Evolutionary conservation across 2,329 filamentous ascomycete genomes (phyloP).

Genomic region (Trichoderma polysporum): DNA sequence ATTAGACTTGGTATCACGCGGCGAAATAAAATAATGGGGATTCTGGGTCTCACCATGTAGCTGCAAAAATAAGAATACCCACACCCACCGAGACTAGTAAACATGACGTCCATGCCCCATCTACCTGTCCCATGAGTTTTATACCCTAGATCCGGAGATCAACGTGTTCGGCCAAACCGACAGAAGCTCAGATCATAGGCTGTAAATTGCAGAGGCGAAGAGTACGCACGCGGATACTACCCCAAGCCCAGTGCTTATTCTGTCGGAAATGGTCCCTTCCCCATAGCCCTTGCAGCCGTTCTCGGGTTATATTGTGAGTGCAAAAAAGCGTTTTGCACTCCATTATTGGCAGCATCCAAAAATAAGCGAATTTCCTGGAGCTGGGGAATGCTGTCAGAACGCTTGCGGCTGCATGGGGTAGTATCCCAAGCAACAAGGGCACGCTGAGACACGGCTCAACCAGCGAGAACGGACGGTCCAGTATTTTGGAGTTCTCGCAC

Average conservation of each 20-base stretch:
- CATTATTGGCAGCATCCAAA: neutral
- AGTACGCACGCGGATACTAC: constrained; percentile 7
- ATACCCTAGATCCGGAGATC: constrained; percentile 5
- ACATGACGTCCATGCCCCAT: constrained; percentile 17
- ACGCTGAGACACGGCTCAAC: constrained; percentile 13
- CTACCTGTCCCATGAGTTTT: neutral
- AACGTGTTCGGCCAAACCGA: constrained; percentile 15
- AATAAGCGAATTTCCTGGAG: neutral
- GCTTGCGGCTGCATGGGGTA: constrained; percentile 10
- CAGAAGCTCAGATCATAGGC: neutral
- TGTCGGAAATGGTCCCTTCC: neutral
- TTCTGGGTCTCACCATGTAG: constrained; percentile 5
- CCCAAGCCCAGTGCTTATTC: neutral
- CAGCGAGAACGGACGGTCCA: constrained; percentile 10
- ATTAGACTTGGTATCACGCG: neutral
- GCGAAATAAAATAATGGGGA: constrained; percentile 16
- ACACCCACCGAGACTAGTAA: constrained; percentile 8
- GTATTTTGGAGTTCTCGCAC: neutral
- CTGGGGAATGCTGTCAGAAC: constrained; percentile 11
- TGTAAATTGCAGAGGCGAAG: neutral
- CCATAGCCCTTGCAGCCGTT: neutral
- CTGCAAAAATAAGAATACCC: constrained; percentile 6
- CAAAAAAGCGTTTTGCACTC: neutral
- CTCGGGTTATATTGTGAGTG: neutral
- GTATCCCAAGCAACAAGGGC: constrained; percentile 19